Percentiles rank a stretch among this genome's conserved stretches.
Conservation (phyloP, 78 protist genomes). For the Dictyostelium intermedium region DNA sequence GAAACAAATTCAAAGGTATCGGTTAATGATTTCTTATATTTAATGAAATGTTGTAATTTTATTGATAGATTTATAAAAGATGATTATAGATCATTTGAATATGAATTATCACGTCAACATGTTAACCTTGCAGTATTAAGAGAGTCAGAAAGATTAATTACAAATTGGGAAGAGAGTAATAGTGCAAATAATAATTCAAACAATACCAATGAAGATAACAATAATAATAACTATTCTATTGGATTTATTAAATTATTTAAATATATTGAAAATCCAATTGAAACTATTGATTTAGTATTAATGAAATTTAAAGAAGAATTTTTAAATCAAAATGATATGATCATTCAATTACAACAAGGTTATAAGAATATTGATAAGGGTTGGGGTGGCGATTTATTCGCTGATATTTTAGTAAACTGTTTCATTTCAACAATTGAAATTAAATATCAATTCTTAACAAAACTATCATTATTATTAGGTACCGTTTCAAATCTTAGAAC, state of each 20-base stretch:
- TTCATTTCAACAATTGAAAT: not conserved
- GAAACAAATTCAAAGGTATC: not conserved
- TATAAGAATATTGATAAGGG: not conserved
- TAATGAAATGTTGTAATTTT: conserved; percentile 26
- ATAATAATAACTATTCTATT: not conserved
- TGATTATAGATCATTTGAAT: not conserved
- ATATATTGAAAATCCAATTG: not conserved
- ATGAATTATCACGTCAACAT: not conserved
- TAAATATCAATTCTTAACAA: not conserved
- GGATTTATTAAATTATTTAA: conserved; percentile 11
- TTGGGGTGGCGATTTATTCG: conserved; percentile 31
- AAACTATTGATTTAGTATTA: not conserved
- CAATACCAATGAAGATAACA: not conserved
- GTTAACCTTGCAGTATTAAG: not conserved
- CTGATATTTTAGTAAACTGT: not conserved
- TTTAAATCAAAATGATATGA: not conserved
- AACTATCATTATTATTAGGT: not conserved
- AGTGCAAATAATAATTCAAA: not conserved
- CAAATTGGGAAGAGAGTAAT: not conserved
- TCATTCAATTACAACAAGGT: not conserved
- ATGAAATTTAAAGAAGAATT: not conserved
- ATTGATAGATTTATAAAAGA: not conserved
- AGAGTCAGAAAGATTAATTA: not conserved
- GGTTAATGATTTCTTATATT: not conserved
- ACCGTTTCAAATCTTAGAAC: conserved; percentile 3